phyloP scores from a whole-genome alignment of 371 early-diverging fungal genomes.

The Syncephalis fuscata region DNA sequence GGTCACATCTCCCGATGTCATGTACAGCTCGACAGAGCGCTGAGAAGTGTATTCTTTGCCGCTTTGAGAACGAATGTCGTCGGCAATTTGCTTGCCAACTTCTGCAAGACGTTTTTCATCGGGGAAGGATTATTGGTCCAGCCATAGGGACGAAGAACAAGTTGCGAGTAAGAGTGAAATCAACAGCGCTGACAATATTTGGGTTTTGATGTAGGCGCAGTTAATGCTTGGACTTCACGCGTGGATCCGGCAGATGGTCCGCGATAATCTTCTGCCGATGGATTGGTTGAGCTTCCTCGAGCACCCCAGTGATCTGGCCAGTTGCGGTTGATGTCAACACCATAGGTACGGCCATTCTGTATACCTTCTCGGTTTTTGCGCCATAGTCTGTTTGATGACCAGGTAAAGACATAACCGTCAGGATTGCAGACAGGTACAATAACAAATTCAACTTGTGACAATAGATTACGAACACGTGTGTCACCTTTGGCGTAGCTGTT shows the following conservation, averaged over 20 bases:
- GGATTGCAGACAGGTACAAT: conserved; percentile 36
- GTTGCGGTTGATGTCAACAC: conserved; percentile 28
- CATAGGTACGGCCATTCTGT: conserved; percentile 9
- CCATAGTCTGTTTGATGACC: conserved; percentile 30
- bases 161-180: conserved; percentile 34
- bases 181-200: conserved; percentile 31
- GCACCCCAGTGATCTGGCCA: conserved; percentile 36
- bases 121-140: conserved; percentile 13
- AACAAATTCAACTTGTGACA: conserved; percentile 22
- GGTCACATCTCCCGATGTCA: conserved; percentile 22
- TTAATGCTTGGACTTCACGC: conserved; percentile 30
- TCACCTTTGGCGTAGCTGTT: neutral
- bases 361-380: conserved; percentile 30
- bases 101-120: conserved; percentile 8
- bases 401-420: conserved; percentile 39
- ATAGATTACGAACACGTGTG: conserved; percentile 1
- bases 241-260: conserved; percentile 32
- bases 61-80: conserved; percentile 10
- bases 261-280: conserved; percentile 30
- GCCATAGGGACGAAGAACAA: conserved; percentile 24
- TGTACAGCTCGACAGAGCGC: conserved; percentile 22
- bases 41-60: conserved; percentile 21
- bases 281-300: conserved; percentile 24
- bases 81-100: conserved; percentile 10
- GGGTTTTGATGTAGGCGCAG: conserved; percentile 21